A percentile compares a stretch with the other conserved stretches of the same genome.
Conservation (phyloP, 1,284 basidiomycete genomes). For the Fomitopsis betulina region DNA sequence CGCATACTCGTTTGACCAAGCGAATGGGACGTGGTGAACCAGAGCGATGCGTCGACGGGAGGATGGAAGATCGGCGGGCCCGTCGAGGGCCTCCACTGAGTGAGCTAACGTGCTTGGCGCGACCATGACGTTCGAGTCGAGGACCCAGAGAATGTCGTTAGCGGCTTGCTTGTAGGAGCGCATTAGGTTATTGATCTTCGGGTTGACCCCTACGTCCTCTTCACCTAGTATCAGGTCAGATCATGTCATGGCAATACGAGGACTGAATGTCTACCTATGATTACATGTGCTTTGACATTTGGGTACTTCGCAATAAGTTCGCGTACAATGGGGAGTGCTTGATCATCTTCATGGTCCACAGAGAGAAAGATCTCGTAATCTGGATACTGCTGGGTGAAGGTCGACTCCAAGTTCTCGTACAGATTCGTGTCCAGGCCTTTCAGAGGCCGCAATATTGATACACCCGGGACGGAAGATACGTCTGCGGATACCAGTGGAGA, state of each 20-base stretch:
- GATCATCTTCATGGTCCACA: conserved; percentile 79
- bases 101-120: conserved; percentile 80
- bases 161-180: conserved; percentile 76
- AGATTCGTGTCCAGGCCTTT: conserved; percentile 92
- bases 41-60: conserved; percentile 60
- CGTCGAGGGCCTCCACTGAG: conserved; percentile 73
- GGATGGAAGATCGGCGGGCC: conserved; percentile 30
- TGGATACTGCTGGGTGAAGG: conserved; percentile 85
- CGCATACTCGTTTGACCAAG: conserved; percentile 60
- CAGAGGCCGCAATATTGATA: conserved; percentile 87
- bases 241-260: conserved; percentile 5
- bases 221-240: conserved; percentile 39
- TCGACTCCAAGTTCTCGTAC: conserved; percentile 90
- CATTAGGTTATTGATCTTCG: conserved; percentile 97
- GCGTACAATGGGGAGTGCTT: conserved; percentile 74
- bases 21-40: conserved; percentile 96
- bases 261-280: conserved; percentile 59
- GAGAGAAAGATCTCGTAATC: conserved; percentile 87
- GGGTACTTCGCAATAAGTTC: conserved; percentile 78
- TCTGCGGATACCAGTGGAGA: conserved; percentile 57
- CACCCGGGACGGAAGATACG: conserved; percentile 65
- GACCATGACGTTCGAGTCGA: conserved; percentile 90
- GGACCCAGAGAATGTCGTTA: conserved; percentile 93
- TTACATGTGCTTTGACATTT: conserved; percentile 60
- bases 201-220: conserved; percentile 85